phyloP scores from a whole-genome alignment of 2,329 filamentous ascomycete genomes.

The Aphanoascus verrucosus region DNA sequence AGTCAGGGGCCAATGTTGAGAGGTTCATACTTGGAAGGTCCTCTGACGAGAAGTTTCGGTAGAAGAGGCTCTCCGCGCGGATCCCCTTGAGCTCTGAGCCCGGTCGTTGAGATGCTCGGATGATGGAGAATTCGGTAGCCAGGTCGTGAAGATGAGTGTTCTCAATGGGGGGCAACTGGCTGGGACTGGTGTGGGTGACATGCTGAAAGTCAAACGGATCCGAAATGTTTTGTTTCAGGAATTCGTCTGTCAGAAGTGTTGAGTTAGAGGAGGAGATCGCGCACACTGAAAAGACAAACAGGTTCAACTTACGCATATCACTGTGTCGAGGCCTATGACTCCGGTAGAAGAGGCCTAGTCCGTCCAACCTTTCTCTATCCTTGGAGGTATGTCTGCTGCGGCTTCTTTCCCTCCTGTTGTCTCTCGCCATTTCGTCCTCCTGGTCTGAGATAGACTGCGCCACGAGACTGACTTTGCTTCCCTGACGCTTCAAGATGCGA shows the following conservation, averaged over 20 bases:
- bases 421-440: conserved; percentile 29
- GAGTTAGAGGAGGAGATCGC: not conserved
- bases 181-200: conserved; percentile 48
- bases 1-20: conserved; percentile 13
- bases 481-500: conserved; percentile 39
- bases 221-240: conserved; percentile 45
- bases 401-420: conserved; percentile 20
- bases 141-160: conserved; percentile 43
- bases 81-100: conserved; percentile 43
- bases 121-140: conserved; percentile 44
- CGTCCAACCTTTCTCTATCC: conserved; percentile 26
- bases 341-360: conserved; percentile 26
- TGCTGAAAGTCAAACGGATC: conserved; percentile 56
- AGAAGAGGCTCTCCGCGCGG: conserved; percentile 39
- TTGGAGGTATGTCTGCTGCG: conserved; percentile 8
- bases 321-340: conserved; percentile 25
- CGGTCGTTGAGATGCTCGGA: conserved; percentile 44
- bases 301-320: conserved; percentile 28
- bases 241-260: conserved; percentile 25
- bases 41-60: conserved; percentile 27
- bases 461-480: conserved; percentile 37
- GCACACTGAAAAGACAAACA: not conserved
- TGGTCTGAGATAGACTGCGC: conserved; percentile 29
- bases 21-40: conserved; percentile 14
- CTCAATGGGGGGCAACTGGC: conserved; percentile 45